Evolutionary conservation across 768 basidiomycete genomes (phyloP).

Genomic region (Sporobolomyces phaffii): DNA sequence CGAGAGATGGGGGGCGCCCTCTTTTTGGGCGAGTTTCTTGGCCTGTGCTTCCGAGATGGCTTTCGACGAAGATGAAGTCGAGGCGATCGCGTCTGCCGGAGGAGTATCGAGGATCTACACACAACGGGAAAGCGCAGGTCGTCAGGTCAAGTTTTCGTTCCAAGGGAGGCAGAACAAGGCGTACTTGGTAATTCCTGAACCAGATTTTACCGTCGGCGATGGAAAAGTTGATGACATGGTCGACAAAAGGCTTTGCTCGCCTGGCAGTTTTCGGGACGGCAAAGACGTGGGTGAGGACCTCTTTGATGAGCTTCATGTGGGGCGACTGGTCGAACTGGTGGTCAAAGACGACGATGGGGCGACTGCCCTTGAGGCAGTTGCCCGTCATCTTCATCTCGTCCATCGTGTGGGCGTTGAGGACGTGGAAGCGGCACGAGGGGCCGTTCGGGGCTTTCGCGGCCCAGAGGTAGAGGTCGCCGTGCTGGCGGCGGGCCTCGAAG

Average conservation of each 20-base stretch:
- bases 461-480: constrained; percentile 96
- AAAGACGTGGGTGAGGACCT: constrained; percentile 92
- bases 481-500: constrained; percentile 82
- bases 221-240: constrained; percentile 95
- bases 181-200: constrained; percentile 97
- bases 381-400: constrained; percentile 99
- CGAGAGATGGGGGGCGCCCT: constrained; percentile 63
- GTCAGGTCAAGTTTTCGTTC: too few relatives aligned
- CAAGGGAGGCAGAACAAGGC: too few relatives aligned
- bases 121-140: not conserved
- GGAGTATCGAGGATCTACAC: constrained; percentile 66
- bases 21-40: constrained; percentile 54
- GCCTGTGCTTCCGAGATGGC: constrained; percentile 81
- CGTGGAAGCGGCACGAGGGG: constrained; percentile 93
- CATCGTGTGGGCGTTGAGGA: constrained; percentile 98
- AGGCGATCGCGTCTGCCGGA: constrained; percentile 28
- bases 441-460: constrained; percentile 95
- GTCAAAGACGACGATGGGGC: constrained; percentile 89
- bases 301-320: constrained; percentile 83
- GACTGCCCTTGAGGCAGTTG: constrained; percentile 91
- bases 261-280: constrained; percentile 86
- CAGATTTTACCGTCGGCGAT: constrained; percentile 92
- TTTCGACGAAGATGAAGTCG: constrained; percentile 49
- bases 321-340: constrained; percentile 75
- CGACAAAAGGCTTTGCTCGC: constrained; percentile 91